Conservation (phyloP, 2,329 filamentous ascomycete species). For the Diaporthe destruens region DNA sequence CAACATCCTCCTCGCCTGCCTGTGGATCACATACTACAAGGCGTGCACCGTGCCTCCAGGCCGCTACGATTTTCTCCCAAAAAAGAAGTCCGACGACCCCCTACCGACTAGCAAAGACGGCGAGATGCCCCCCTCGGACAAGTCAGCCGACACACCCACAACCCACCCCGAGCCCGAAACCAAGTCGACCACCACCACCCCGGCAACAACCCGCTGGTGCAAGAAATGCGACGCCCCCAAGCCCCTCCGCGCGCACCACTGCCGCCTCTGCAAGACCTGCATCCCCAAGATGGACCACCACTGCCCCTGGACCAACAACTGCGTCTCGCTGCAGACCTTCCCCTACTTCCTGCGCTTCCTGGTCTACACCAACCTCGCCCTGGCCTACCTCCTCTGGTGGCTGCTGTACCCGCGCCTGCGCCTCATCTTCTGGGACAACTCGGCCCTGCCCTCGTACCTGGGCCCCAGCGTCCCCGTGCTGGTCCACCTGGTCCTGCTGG, state of each 20-base stretch:
- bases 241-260: conserved; percentile 84
- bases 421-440: conserved; percentile 70
- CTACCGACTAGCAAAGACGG: neutral
- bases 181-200: conserved; percentile 45
- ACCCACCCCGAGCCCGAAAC: conserved; percentile 33
- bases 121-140: neutral
- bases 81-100: conserved; percentile 31
- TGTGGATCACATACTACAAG: conserved; percentile 78
- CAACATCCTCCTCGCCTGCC: conserved; percentile 72
- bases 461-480: conserved; percentile 74
- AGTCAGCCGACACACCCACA: neutral
- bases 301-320: conserved; percentile 88
- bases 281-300: conserved; percentile 89
- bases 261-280: conserved; percentile 79
- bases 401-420: conserved; percentile 71
- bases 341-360: conserved; percentile 87
- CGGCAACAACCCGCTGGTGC: conserved; percentile 70
- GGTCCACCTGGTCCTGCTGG: conserved; percentile 70
- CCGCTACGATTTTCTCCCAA: conserved; percentile 59
- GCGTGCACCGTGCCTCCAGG: conserved; percentile 71
- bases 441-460: conserved; percentile 79
- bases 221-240: conserved; percentile 81
- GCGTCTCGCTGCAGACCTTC: conserved; percentile 84
- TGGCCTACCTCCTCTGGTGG: conserved; percentile 69
- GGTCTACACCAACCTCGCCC: conserved; percentile 73